Conservation (phyloP, 129 eudicot genomes). For the Calendula officinalis region DNA sequence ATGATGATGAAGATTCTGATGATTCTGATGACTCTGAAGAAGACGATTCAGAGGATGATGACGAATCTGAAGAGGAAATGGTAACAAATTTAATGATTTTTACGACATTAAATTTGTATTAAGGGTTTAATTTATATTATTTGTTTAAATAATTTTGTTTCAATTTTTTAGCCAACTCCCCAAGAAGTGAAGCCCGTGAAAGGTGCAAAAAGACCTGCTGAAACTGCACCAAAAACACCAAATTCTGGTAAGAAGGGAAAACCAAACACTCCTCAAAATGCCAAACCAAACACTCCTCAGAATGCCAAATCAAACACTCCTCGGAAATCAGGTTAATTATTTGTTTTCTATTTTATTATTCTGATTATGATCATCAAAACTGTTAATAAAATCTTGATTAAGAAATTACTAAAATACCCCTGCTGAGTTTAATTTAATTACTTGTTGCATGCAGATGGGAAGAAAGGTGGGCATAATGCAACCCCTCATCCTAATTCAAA, state of each 20-base stretch:
- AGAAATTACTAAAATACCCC: not conserved
- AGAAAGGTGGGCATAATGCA: slow-evolving; percentile 40
- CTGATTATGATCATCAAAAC: not conserved
- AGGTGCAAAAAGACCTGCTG: slow-evolving; percentile 43
- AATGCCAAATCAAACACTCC: slow-evolving; percentile 30
- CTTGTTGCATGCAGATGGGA: slow-evolving; percentile 31
- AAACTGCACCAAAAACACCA: slow-evolving; percentile 28
- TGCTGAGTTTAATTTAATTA: too few relatives aligned
- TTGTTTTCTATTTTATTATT: not conserved
- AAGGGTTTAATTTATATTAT: not conserved
- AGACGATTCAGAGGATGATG: slow-evolving; percentile 28
- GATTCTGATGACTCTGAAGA: slow-evolving; percentile 26
- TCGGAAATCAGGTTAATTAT: slow-evolving; percentile 41
- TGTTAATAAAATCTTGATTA: not conserved
- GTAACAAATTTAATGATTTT: not conserved
- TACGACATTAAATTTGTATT: not conserved
- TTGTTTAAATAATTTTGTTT: not conserved
- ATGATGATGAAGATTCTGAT: slow-evolving; percentile 15
- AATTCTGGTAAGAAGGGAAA: slow-evolving; percentile 49
- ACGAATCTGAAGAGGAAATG: slow-evolving; percentile 38
- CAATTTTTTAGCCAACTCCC: too few relatives aligned
- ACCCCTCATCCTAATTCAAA: slow-evolving; percentile 43
- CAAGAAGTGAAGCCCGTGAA: not conserved
- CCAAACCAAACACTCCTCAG: slow-evolving; percentile 14
- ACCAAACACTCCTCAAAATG: slow-evolving; percentile 40